Base-by-base conservation (phyloP, 2,329 filamentous ascomycete genomes). In the Fusarium stilboides region DNA sequence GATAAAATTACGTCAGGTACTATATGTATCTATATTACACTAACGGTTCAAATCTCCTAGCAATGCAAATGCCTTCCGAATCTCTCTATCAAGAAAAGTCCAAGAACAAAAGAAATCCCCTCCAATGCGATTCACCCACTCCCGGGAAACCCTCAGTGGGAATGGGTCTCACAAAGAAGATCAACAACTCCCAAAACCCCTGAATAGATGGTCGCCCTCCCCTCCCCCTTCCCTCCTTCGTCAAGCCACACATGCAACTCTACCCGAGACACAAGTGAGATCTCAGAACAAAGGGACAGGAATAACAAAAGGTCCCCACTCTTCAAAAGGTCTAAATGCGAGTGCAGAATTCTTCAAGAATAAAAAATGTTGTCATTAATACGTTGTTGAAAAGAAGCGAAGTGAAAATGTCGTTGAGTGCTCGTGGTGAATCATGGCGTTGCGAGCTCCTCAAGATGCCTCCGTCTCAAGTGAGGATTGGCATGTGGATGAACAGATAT, bases 1-100 rank as follows among this genome's bases (percentile, higher is more conserved):
- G 61, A 64, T 62, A 55, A 61, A 65, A 68, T 55, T 72, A 54
- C 47, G 60, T 72, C 57, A 55, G 59, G 62, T 70, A 65, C 62
- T 59, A 61, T 70, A 68, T 40, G 50, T 63, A 73, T 74, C 56
- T 71, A 65, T 60, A 65, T 60, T 60, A 65, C 60, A 64, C 66
- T 61, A 72, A 70, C 63, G 72, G 68, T 54, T 69, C 57, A 68
- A 57, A 50, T 63, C 65, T 67, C 67, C 59, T 44, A 70, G 58
- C 59, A 63, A 65, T 67, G 68, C 68, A 64, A 67, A 66, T 62
- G 55, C 67, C 53, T 57, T 65, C 62, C 62, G 26, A 37, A 61
- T 39, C 19, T 51, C 40, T 56, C 51, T 52, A 64, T 49, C 59
- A 57, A 62, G 59, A 61, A 61, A 49, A 37, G 47, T 53, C 19